phyloP scores from a whole-genome alignment of 1,284 basidiomycete genomes.

The Mycena citricolor region DNA sequence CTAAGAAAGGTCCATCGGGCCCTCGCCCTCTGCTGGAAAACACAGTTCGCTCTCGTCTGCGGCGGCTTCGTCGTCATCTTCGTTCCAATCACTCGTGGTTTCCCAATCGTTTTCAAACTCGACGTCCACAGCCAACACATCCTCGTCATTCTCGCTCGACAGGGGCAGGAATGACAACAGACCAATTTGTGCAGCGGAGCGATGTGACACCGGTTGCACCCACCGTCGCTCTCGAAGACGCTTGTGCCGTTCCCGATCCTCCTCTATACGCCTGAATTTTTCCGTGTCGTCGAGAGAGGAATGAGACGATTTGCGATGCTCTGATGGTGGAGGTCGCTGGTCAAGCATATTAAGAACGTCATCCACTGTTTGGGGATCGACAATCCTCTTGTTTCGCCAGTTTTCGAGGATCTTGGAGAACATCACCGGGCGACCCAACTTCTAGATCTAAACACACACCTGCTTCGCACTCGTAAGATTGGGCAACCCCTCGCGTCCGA shows the following conservation, averaged over 20 bases:
- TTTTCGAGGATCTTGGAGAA: constrained; percentile 73
- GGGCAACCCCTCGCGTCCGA: constrained; percentile 77
- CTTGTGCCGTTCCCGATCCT: constrained; percentile 94
- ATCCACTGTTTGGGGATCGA: constrained; percentile 76
- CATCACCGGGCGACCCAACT: not conserved
- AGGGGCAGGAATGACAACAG: constrained; percentile 61
- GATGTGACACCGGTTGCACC: constrained; percentile 77
- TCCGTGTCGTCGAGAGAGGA: constrained; percentile 64
- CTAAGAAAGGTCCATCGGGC: constrained; percentile 50
- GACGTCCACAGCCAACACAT: constrained; percentile 68
- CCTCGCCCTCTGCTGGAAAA: constrained; percentile 53
- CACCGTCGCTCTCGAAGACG: constrained; percentile 89
- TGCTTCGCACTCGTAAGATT: constrained; percentile 86
- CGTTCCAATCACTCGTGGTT: constrained; percentile 83
- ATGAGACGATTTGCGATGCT: constrained; percentile 32
- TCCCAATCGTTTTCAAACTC: constrained; percentile 96
- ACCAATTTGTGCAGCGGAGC: constrained; percentile 41
- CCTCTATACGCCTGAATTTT: constrained; percentile 87
- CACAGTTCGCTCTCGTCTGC: constrained; percentile 68
- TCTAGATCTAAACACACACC: constrained; percentile 40
- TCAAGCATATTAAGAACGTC: constrained; percentile 55
- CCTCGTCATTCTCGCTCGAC: constrained; percentile 42
- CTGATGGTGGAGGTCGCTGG: constrained; percentile 36
- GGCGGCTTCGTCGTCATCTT: constrained; percentile 79
- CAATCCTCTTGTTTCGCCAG: constrained; percentile 83